Conservation (phyloP, 2,329 filamentous ascomycete genomes). For the Aspergillus sp. region DNA sequence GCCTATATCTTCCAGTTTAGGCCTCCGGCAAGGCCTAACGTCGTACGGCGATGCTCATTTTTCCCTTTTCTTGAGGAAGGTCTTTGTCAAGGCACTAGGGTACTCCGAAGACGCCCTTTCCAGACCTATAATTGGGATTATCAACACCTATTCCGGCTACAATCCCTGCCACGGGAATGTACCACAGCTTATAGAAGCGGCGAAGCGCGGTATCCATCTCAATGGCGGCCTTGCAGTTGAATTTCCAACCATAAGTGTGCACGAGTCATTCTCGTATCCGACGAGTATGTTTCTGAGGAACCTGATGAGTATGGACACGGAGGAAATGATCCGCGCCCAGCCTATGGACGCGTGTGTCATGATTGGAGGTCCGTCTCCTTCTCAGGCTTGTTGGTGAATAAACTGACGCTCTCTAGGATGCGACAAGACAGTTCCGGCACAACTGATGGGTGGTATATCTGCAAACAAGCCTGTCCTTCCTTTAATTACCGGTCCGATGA, state of each 20-base stretch:
- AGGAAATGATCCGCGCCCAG: slow-evolving; percentile 74
- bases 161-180: slow-evolving; percentile 74
- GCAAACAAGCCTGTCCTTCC: slow-evolving; percentile 71
- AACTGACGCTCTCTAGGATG: slow-evolving; percentile 53
- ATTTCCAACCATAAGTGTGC: slow-evolving; percentile 71
- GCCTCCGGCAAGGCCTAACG: slow-evolving; percentile 64
- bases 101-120: slow-evolving; percentile 71
- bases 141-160: slow-evolving; percentile 71
- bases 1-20: slow-evolving; percentile 52
- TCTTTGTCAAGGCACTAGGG: slow-evolving; percentile 74
- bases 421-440: slow-evolving; percentile 72
- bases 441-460: slow-evolving; percentile 73
- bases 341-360: slow-evolving; percentile 67
- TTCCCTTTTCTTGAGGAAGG: slow-evolving; percentile 71
- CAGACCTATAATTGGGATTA: slow-evolving; percentile 70
- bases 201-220: slow-evolving; percentile 67
- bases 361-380: slow-evolving; percentile 57
- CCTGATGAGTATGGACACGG: slow-evolving; percentile 77
- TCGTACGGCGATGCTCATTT: slow-evolving; percentile 74
- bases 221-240: slow-evolving; percentile 68
- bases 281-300: slow-evolving; percentile 76
- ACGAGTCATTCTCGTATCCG: slow-evolving; percentile 67
- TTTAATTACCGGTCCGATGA: slow-evolving; percentile 72
- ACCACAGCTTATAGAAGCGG: slow-evolving; percentile 69
- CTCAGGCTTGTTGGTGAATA: neutral